Evolutionary conservation across 805 yeast species (phyloP).

Genomic region (Candida arabinofermentans): DNA sequence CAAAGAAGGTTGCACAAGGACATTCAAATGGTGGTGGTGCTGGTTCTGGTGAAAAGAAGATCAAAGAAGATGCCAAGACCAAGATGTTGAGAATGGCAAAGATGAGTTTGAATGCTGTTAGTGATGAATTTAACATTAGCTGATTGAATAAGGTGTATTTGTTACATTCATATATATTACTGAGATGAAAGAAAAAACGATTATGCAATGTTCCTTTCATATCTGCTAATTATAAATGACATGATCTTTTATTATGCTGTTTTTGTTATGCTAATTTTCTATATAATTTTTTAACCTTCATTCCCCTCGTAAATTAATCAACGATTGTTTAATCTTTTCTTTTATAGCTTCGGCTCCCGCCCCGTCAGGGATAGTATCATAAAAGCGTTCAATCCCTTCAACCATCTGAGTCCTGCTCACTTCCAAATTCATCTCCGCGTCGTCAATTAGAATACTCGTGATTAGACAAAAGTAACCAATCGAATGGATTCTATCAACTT

Average conservation of each 20-base stretch:
- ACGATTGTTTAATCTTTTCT: constrained; percentile 4
- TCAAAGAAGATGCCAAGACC: constrained; percentile 64
- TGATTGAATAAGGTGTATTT: constrained; percentile 3
- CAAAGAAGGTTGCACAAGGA: constrained; percentile 64
- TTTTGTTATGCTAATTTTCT: no score
- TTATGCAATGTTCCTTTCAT: no score
- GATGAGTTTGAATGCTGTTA: constrained; percentile 56
- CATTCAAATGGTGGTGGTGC: constrained; percentile 29
- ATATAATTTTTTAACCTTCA: no score
- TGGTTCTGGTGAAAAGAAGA: constrained; percentile 24
- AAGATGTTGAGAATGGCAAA: constrained; percentile 75
- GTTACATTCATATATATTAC: no score
- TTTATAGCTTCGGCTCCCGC: constrained; percentile 8
- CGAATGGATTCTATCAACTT: constrained; percentile 18
- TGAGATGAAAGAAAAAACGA: no score
- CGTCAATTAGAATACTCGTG: constrained; percentile 4
- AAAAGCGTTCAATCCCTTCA: constrained; percentile 11
- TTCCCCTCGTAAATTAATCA: not conserved
- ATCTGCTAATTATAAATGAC: no score
- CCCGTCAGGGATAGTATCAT: constrained; percentile 6
- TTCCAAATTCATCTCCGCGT: not conserved
- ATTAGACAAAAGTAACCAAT: constrained; percentile 27
- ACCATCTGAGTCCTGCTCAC: constrained; percentile 3
- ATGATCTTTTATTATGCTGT: no score
- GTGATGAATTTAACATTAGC: constrained; percentile 68